Percentiles rank a stretch among this genome's conserved stretches.
phyloP scores from a whole-genome alignment of 1,139 yeast species.

The Pichia sp. region DNA sequence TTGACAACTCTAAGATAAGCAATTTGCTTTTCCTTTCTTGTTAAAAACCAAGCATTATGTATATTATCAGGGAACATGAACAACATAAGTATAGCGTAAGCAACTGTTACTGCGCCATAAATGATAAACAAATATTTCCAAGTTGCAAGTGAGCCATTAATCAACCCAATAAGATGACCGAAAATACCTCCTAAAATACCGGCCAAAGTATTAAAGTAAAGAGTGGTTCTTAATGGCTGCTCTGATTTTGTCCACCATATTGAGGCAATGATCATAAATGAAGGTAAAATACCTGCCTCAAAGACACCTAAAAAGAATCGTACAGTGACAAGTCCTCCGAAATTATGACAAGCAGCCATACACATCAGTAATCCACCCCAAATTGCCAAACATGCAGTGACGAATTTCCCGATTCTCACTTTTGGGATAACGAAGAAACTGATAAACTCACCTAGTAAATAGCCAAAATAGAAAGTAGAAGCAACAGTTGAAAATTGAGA shows the following conservation, averaged over 20 bases:
- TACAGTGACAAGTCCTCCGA: constrained; percentile 33
- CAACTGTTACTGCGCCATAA: constrained; percentile 43
- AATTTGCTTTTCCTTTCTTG: constrained; percentile 38
- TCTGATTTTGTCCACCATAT: constrained; percentile 28
- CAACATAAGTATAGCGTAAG: constrained; percentile 42
- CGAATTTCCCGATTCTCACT: constrained; percentile 18
- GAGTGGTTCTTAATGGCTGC: constrained; percentile 21
- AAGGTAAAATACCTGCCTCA: constrained; percentile 29
- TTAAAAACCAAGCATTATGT: constrained; percentile 43
- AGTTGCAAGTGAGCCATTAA: constrained; percentile 24
- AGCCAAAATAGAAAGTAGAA: constrained; percentile 50
- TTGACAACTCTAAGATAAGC: constrained; percentile 1
- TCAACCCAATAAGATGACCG: constrained; percentile 22
- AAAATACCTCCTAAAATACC: constrained; percentile 20
- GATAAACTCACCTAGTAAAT: constrained; percentile 30
- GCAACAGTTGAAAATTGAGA: constrained; percentile 39
- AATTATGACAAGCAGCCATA: constrained; percentile 29
- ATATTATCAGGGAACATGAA: constrained; percentile 50
- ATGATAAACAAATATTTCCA: constrained; percentile 47
- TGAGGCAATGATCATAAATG: constrained; percentile 26
- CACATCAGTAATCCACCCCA: constrained; percentile 21
- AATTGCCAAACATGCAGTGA: constrained; percentile 14
- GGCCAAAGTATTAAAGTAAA: constrained; percentile 24
- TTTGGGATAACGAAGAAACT: constrained; percentile 15
- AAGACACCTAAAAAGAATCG: constrained; percentile 31